phyloP scores from a whole-genome alignment of 2,329 filamentous ascomycete genomes.

The Penicillium sp. region DNA sequence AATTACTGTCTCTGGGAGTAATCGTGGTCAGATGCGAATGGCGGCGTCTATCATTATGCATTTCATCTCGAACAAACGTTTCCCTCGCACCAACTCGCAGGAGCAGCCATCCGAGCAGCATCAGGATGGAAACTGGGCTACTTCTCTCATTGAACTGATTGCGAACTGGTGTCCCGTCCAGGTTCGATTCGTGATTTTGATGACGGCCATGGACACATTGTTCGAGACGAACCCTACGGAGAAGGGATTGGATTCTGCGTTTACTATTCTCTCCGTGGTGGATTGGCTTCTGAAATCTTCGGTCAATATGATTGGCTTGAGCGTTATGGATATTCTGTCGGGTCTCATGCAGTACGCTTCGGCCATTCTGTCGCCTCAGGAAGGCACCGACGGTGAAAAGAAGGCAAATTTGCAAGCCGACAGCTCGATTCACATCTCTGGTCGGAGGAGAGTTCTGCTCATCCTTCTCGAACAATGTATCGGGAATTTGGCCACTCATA shows the following conservation, averaged over 20 bases:
- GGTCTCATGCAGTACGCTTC: slow-evolving; percentile 83
- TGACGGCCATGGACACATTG: slow-evolving; percentile 77
- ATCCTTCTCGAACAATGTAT: slow-evolving; percentile 76
- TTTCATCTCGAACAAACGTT: slow-evolving; percentile 65
- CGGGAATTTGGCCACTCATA: slow-evolving; percentile 86
- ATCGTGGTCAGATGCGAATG: slow-evolving; percentile 75
- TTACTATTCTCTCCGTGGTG: slow-evolving; percentile 75
- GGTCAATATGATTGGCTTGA: slow-evolving; percentile 91
- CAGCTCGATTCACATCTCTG: slow-evolving; percentile 43
- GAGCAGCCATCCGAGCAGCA: slow-evolving; percentile 44
- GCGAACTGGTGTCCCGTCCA: slow-evolving; percentile 91
- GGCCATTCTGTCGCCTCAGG: slow-evolving; percentile 64
- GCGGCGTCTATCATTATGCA: slow-evolving; percentile 73
- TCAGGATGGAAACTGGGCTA: slow-evolving; percentile 70
- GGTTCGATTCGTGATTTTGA: slow-evolving; percentile 86
- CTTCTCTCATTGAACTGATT: slow-evolving; percentile 75
- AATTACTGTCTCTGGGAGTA: slow-evolving; percentile 76
- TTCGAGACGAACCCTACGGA: slow-evolving; percentile 68
- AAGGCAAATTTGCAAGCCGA: slow-evolving; percentile 15
- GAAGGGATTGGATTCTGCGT: slow-evolving; percentile 70
- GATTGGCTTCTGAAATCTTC: slow-evolving; percentile 81
- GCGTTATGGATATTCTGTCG: slow-evolving; percentile 90
- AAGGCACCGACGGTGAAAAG: slow-evolving; percentile 29
- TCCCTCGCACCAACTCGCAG: slow-evolving; percentile 53
- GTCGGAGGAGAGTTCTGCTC: slow-evolving; percentile 64